These are phyloP conservation scores for Mycosarcoma maydis DNA, from an alignment of 1,284 basidiomycete species.

Conservation along the genomic window DNA sequence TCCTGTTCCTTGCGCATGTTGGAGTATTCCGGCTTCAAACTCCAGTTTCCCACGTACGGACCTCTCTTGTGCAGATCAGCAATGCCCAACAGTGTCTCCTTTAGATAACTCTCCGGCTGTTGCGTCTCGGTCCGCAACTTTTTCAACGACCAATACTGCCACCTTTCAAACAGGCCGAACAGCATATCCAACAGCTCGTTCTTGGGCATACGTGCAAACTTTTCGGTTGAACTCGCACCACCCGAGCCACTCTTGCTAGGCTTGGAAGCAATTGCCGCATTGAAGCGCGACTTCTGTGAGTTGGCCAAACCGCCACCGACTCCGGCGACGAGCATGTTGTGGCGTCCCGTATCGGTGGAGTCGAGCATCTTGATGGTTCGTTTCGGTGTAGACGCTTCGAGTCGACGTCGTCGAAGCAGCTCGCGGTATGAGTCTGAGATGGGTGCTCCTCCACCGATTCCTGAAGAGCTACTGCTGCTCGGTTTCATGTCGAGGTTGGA, in stretches of 20 bases:
- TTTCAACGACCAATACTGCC: constrained; percentile 84
- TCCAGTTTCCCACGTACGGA: constrained; percentile 70
- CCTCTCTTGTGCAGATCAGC: constrained; percentile 83
- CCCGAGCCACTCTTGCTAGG: constrained; percentile 5
- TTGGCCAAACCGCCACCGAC: constrained; percentile 46
- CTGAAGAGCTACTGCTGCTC: not conserved
- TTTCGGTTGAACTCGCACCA: constrained; percentile 69
- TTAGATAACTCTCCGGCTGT: constrained; percentile 90
- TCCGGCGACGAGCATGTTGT: constrained; percentile 66
- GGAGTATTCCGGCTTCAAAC: constrained; percentile 60
- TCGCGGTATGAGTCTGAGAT: constrained; percentile 68
- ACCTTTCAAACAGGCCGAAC: constrained; percentile 81
- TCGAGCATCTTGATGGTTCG: constrained; percentile 69
- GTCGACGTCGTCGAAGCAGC: constrained; percentile 67
- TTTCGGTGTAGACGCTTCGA: constrained; percentile 68
- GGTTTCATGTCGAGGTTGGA: constrained; percentile 26
- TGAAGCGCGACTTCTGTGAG: constrained; percentile 44
- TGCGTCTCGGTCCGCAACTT: constrained; percentile 81
- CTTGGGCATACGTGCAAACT: constrained; percentile 86
- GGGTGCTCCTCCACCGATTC: constrained; percentile 47
- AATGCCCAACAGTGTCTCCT: constrained; percentile 84
- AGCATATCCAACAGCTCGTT: constrained; percentile 88
- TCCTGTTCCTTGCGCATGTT: constrained; percentile 23
- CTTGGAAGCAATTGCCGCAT: constrained; percentile 31
- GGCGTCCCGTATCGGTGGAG: constrained; percentile 63